Percentiles rank a stretch among this genome's conserved stretches.
These are phyloP conservation scores for Verticillium zaregamsianum DNA, from an alignment of 2,329 filamentous ascomycete genomes.

Conservation along the genomic window DNA sequence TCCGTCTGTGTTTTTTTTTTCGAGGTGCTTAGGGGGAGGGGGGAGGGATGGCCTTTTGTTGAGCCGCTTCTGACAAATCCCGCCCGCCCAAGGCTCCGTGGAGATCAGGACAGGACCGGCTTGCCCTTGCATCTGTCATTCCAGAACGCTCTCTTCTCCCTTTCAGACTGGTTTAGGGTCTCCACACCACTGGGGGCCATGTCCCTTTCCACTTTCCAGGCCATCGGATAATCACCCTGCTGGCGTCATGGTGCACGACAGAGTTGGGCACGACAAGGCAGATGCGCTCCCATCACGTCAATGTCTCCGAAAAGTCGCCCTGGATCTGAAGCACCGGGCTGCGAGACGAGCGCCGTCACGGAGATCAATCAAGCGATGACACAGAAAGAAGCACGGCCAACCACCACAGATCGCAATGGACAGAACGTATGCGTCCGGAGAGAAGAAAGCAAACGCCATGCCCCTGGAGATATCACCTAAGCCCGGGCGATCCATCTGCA, in stretches of 20 bases:
- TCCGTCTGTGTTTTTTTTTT: background rate
- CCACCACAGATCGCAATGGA: too few species aligned
- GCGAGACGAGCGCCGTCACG: too few species aligned
- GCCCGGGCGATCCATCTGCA: background rate
- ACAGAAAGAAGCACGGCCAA: too few species aligned
- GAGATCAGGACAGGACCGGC: background rate
- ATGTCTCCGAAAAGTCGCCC: background rate
- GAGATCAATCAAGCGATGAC: too few species aligned
- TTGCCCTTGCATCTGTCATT: background rate
- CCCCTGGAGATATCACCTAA: background rate
- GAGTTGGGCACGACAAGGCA: background rate
- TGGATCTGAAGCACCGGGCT: too few species aligned
- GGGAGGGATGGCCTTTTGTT: background rate
- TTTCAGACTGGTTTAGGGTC: background rate
- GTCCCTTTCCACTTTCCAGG: background rate
- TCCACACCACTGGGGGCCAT: background rate
- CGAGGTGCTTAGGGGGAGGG: background rate
- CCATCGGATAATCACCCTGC: background rate
- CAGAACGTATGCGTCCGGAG: background rate
- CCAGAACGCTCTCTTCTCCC: background rate
- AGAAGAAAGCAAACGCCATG: too few species aligned
- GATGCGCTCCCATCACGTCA: background rate
- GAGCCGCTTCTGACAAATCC: background rate
- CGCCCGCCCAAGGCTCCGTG: background rate
- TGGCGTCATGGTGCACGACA: too few species aligned